Evolutionary conservation across 306 rosid genomes (phyloP).

Genomic region (Oxytropis ochrocephala): DNA sequence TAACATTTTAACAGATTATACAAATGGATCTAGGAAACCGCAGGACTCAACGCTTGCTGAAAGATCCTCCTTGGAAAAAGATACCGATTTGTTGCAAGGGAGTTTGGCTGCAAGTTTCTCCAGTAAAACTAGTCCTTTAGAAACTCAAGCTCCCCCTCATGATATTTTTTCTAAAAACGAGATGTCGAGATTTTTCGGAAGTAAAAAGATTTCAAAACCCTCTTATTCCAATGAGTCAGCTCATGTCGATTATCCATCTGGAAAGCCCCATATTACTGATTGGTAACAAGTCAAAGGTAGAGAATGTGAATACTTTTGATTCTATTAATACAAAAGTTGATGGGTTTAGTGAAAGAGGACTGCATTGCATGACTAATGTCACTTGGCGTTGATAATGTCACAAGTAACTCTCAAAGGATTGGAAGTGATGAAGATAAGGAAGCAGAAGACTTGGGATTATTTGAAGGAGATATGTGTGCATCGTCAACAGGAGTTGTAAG

Average conservation of each 20-base stretch:
- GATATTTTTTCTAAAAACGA: constrained; percentile 67
- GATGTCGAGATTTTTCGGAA: constrained; percentile 61
- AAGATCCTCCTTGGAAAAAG: too few relatives aligned
- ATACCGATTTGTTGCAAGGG: constrained; percentile 29
- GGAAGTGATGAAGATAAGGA: constrained; percentile 33
- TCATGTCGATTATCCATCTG: constrained; percentile 26
- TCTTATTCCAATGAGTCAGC: constrained; percentile 37
- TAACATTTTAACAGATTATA: constrained; percentile 24
- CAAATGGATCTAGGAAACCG: too few relatives aligned
- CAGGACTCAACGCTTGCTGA: too few relatives aligned
- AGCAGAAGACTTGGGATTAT: constrained; percentile 39
- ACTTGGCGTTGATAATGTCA: constrained; percentile 23
- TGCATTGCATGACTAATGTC: constrained; percentile 14
- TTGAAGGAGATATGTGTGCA: constrained; percentile 86
- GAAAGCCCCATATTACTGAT: constrained; percentile 25
- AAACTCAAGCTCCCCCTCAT: constrained; percentile 76
- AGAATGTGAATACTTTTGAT: constrained; percentile 28
- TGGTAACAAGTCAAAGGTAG: constrained; percentile 33
- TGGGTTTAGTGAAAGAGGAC: constrained; percentile 41
- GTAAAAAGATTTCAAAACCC: constrained; percentile 46
- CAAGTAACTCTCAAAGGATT: constrained; percentile 29
- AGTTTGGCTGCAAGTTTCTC: too few relatives aligned
- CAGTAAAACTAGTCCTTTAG: constrained; percentile 54
- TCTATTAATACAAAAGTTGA: constrained; percentile 36
- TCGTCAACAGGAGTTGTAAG: constrained; percentile 98